Evolutionary conservation across 164 flowering plant genomes (phyloP).

Genomic region (Vitis labrusca): DNA sequence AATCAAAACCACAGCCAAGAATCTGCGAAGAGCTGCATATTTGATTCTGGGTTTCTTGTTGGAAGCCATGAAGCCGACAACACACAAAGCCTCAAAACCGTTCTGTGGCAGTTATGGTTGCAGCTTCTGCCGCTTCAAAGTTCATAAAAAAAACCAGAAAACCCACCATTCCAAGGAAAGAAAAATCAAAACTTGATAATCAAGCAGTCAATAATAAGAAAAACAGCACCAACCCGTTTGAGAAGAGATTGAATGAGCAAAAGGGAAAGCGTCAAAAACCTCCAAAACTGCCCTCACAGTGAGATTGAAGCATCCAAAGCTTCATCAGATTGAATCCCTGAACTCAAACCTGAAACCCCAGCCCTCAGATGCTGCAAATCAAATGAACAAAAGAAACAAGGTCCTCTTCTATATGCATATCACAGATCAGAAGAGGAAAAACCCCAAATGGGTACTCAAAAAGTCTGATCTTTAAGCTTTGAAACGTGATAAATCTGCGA

Average conservation of each 20-base stretch:
- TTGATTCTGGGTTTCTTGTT: slow-evolving; percentile 40
- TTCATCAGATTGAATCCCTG: neutral
- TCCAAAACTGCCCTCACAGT: slow-evolving; percentile 5
- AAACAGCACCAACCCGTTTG: slow-evolving; percentile 11
- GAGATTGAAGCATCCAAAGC: slow-evolving; percentile 8
- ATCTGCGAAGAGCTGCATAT: slow-evolving; percentile 45
- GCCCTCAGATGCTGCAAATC: neutral
- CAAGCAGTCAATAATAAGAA: slow-evolving; percentile 2
- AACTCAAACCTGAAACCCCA: neutral
- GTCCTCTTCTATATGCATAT: too few relatives aligned
- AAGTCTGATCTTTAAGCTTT: neutral
- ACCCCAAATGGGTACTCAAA: neutral
- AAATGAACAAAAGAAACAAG: neutral
- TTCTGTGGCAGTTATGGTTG: neutral
- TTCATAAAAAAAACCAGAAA: neutral
- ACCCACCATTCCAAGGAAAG: neutral
- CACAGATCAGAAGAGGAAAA: neutral
- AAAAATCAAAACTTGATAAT: neutral
- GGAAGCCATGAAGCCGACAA: slow-evolving; percentile 41
- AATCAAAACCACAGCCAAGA: slow-evolving; percentile 38
- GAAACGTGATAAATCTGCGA: neutral
- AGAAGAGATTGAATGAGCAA: slow-evolving; percentile 6
- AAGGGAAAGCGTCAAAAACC: slow-evolving; percentile 21
- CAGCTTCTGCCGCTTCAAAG: neutral
- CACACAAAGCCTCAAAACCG: slow-evolving; percentile 7